Conservation (phyloP, 2,329 filamentous ascomycete genomes). For the Hymenoscyphus occultus region DNA sequence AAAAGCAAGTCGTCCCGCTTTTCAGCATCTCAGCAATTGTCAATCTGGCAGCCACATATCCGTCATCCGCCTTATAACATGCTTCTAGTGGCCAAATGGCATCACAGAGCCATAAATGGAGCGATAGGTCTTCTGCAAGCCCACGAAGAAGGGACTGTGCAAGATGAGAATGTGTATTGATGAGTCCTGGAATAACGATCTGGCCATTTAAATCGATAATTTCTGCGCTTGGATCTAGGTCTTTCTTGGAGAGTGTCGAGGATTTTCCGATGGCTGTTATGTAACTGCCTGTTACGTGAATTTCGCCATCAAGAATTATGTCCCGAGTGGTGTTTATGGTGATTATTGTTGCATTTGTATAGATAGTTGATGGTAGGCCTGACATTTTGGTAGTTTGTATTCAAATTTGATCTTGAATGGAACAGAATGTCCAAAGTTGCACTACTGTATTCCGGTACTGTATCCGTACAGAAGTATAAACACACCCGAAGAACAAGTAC, state of each 20-base stretch:
- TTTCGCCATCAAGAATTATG: constrained; percentile 46
- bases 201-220: constrained; percentile 40
- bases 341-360: constrained; percentile 50
- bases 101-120: constrained; percentile 51
- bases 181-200: constrained; percentile 48
- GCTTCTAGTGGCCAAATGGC: constrained; percentile 48
- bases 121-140: constrained; percentile 46
- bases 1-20: constrained; percentile 49
- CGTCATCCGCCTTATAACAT: constrained; percentile 45
- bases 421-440: too few relatives aligned
- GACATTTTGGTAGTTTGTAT: constrained; percentile 11
- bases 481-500: too few relatives aligned
- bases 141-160: constrained; percentile 49
- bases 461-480: not conserved
- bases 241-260: constrained; percentile 27
- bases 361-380: constrained; percentile 34
- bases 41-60: constrained; percentile 46
- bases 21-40: constrained; percentile 51
- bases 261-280: constrained; percentile 47
- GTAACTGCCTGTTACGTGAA: constrained; percentile 40
- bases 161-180: constrained; percentile 50
- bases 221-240: constrained; percentile 29
- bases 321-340: constrained; percentile 46
- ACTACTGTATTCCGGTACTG: not conserved
- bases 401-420: not conserved